Evolutionary conservation across 768 basidiomycete species (phyloP).

Genomic region (Amanita jacksonii): DNA sequence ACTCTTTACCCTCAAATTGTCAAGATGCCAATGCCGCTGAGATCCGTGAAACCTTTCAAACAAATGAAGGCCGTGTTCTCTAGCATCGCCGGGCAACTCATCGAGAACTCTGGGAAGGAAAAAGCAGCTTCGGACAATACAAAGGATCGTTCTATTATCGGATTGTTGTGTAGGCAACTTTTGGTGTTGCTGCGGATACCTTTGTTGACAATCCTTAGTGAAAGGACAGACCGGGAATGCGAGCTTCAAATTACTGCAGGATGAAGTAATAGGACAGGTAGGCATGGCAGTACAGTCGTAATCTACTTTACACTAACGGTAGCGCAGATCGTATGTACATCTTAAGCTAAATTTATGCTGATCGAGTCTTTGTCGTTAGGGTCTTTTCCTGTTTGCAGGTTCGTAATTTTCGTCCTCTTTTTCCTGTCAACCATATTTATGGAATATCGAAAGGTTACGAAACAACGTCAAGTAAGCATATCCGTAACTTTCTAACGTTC

Average conservation of each 20-base stretch:
- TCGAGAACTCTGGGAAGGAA: conserved; percentile 27
- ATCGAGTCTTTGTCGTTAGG: conserved; percentile 16
- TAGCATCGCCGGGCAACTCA: conserved; percentile 28
- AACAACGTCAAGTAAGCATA: conserved; percentile 37
- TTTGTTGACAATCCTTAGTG: conserved; percentile 15
- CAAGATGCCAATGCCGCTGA: conserved; percentile 30
- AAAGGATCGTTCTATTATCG: conserved; percentile 32
- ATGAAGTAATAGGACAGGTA: conserved; percentile 29
- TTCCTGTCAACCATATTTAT: not conserved
- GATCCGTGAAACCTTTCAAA: conserved; percentile 19
- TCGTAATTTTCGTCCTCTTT: too few species aligned
- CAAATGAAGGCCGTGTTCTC: conserved; percentile 27
- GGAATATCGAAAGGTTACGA: conserved; percentile 33
- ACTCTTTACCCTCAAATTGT: conserved; percentile 24
- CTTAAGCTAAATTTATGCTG: too few species aligned
- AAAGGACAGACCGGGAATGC: conserved; percentile 23
- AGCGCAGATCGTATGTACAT: not conserved
- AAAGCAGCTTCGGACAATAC: conserved; percentile 14
- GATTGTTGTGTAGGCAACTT: conserved; percentile 21
- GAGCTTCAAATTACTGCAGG: conserved; percentile 24
- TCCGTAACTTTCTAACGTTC: too few species aligned
- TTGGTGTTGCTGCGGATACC: not conserved
- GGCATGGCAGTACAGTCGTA: conserved; percentile 4
- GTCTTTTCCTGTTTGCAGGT: conserved; percentile 21
- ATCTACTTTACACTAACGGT: not conserved